Base-by-base conservation (phyloP, 2,329 filamentous ascomycete species). In the Septoria linicola region DNA sequence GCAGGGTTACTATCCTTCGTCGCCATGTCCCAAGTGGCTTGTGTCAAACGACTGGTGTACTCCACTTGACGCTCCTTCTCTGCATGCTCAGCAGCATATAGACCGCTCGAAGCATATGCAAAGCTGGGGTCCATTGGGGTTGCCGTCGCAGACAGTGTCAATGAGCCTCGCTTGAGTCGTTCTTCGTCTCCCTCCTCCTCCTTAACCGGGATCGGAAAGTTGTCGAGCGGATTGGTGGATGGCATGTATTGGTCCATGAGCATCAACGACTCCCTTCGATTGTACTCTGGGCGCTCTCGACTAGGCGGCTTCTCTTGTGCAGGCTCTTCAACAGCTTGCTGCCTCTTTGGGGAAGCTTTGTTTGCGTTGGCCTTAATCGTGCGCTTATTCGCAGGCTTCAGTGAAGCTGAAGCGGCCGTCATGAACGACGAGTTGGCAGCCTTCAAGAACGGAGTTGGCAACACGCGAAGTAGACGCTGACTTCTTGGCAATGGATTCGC, bases 371-470 rank as follows among this genome's bases (percentile, higher is more conserved):
- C 13, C 25, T 50, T 55, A 20, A 49, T 50, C 17, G 55, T 55
- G 21, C 66, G 61, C 51, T 61, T 63, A 39, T 53, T 63, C 13
- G 60, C 62, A n/a, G 67, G 66, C 45, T 67, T 66, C 3, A 68
- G 53, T 8, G 63, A 74, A 61, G 60, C 83, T 88, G 56, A 96
- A 0, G 91, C 96, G 3, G 90, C 88, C 20, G 84, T 88, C 84
- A 99, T 92, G 72, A 97, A 96, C 53, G 87, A 91, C 36, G 90
- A 93, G 70, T 97, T 99, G 46, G 93, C 93, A 1, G 91, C 91
- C 69, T 91, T 96, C 30, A 99, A 78, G 30, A 99, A 84, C 0
- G 93, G 88, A 0, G 91, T 92, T 0, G 93, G 93, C 0, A 99
- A 77, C 0, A 90, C 89, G 17, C 93, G 84, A 2, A 99, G 80